Evolutionary conservation across 2,329 filamentous ascomycete species (phyloP), one percentile per base, ranked within the genome.

Genomic region (Curvularia lunata): DNA sequence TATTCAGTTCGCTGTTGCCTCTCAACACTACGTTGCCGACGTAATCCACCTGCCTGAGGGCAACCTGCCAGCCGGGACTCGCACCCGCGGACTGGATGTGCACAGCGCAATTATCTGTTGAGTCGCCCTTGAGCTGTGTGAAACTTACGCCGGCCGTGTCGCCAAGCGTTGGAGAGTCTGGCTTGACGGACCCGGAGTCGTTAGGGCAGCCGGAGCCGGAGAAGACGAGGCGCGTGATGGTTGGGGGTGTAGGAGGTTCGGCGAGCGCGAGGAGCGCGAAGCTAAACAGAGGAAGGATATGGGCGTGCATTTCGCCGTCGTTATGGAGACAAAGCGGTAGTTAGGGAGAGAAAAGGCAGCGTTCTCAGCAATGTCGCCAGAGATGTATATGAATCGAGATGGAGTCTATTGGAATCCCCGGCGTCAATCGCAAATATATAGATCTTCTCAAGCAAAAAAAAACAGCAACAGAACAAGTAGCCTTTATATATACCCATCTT

Each of bases 131-230:
- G 10, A 74, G 67, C 40, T 69, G 55, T 21, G 43, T 58, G 64
- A 72, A 74, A 13, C 63, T 59, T 34, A 73, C 64, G 56, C 54
- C 54, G 16, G 63, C 61, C 8, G n/a, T 52, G 61, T 73, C 69
- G 48, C 66, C 64, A 9, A 73, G 64, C 4, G 56, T 56, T 3
- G 54, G 51, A 3, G 52, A 54, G 7, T 62, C 54, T 7, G 56
- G 42, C 38, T 63, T 66, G 1, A 70, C 70, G 4, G 70, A 71
- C 37, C 58, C 58, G 3, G 67, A 68, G 52, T 66, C 58, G 37
- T 67, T 69, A 9, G 70, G 67, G 58, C 71, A 74, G 13, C 71
- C 71, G 10, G 55, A 56, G 18, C 71, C 71, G 1, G 71, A 72
- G 49, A 70, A 68, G 42, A 62, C 56, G 27, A 71, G 45, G 6